These are phyloP conservation scores for Pythium dissimile DNA, from an alignment of 352 stramenopile species.

Conservation along the genomic window DNA sequence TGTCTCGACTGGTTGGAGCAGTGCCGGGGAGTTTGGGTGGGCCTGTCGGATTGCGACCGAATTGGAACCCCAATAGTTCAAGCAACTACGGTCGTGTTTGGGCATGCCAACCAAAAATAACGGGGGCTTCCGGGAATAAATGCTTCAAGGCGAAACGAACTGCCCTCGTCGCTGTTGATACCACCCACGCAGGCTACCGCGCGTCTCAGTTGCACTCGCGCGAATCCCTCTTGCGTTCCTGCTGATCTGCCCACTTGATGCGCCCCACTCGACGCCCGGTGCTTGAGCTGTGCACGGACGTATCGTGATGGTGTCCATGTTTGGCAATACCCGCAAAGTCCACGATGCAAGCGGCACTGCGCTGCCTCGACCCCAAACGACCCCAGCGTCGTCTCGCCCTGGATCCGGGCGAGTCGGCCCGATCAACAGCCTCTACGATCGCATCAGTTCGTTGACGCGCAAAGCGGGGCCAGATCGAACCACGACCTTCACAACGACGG, in stretches of 20 bases:
- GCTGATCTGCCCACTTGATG: background rate
- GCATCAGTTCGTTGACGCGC: background rate
- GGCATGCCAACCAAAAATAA: background rate
- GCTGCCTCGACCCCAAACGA: background rate
- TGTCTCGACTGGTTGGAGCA: too few relatives aligned
- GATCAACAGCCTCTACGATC: slow-evolving; percentile 7
- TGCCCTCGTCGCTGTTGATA: background rate
- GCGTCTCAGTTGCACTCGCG: background rate
- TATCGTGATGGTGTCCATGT: background rate
- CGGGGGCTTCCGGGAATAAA: background rate
- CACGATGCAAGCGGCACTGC: background rate
- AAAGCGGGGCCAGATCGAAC: slow-evolving; percentile 15
- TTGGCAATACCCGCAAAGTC: background rate
- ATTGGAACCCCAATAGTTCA: too few relatives aligned
- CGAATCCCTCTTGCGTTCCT: background rate
- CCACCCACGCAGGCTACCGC: background rate
- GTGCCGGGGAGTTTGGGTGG: too few relatives aligned
- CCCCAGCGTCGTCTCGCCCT: background rate
- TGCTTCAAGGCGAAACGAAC: background rate
- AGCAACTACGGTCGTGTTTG: too few relatives aligned
- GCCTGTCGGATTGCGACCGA: too few relatives aligned
- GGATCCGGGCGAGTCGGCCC: slow-evolving; percentile 15
- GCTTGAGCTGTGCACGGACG: background rate
- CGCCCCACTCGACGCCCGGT: background rate
- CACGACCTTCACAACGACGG: slow-evolving; percentile 29